phyloP scores from a whole-genome alignment of 768 basidiomycete genomes.

The Mycena metata region DNA sequence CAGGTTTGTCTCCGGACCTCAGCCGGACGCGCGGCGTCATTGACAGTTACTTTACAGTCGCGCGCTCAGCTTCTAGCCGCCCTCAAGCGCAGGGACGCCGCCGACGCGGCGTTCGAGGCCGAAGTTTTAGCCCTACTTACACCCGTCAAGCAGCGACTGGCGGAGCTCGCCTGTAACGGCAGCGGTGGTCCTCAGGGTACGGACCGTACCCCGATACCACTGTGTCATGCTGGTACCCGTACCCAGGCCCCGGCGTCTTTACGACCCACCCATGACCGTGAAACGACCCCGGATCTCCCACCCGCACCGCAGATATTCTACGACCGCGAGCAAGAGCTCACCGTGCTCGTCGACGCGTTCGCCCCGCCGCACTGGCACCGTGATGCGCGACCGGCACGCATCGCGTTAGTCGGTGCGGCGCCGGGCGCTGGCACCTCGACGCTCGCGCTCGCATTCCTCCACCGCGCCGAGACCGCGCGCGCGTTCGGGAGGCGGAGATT shows the following conservation, averaged over 20 bases:
- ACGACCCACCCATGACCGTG: background rate
- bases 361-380: background rate
- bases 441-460: constrained; percentile 31
- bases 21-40: background rate
- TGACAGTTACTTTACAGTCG: constrained; percentile 4
- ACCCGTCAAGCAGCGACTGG: constrained; percentile 16
- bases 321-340: constrained; percentile 25
- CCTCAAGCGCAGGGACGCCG: constrained; percentile 25
- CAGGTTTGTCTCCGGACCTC: constrained; percentile 21
- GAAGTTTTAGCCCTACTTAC: constrained; percentile 15
- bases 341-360: constrained; percentile 7
- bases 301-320: constrained; percentile 33
- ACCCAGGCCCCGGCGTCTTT: background rate
- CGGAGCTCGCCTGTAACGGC: constrained; percentile 17
- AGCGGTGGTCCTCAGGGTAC: background rate
- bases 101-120: constrained; percentile 28
- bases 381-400: constrained; percentile 1
- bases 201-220: too few species aligned
- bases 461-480: constrained; percentile 12
- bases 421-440: constrained; percentile 29
- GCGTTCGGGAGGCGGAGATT: constrained; percentile 24
- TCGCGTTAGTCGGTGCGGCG: constrained; percentile 15
- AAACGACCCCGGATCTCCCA: constrained; percentile 22
- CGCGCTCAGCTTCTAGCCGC: constrained; percentile 11
- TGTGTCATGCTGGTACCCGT: too few species aligned